A percentile compares a stretch with the other conserved stretches of the same genome.
These are phyloP conservation scores for Singerocomus inundabilis DNA, from an alignment of 1,284 basidiomycete genomes.

Conservation along the genomic window DNA sequence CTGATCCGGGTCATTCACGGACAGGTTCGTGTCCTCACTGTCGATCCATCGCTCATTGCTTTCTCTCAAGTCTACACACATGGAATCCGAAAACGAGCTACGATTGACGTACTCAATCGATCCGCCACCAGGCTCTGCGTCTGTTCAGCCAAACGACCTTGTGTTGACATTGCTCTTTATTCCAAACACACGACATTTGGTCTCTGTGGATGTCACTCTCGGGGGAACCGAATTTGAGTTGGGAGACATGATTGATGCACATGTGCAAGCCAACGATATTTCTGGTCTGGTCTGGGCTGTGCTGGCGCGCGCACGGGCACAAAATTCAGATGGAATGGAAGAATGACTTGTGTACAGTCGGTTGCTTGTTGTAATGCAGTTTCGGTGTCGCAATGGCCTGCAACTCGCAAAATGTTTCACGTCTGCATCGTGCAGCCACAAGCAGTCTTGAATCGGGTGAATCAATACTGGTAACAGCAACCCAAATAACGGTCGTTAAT, in stretches of 20 bases:
- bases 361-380: neutral
- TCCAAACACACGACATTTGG: conserved; percentile 63
- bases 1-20: neutral
- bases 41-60: conserved; percentile 61
- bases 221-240: conserved; percentile 52
- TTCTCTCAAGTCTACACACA: conserved; percentile 57
- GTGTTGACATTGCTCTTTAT: conserved; percentile 61
- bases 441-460: too few species aligned
- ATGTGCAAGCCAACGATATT: conserved; percentile 67
- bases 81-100: conserved; percentile 71
- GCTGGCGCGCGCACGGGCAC: conserved; percentile 42
- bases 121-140: conserved; percentile 20
- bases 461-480: too few species aligned
- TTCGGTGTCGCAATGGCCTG: too few species aligned
- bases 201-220: conserved; percentile 51
- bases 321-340: neutral
- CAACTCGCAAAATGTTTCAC: too few species aligned
- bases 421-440: too few species aligned
- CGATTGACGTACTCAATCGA: conserved; percentile 61
- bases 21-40: conserved; percentile 69
- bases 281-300: conserved; percentile 69
- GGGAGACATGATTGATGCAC: conserved; percentile 58
- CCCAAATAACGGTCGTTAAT: too few species aligned
- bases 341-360: neutral
- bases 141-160: conserved; percentile 32